These are phyloP conservation scores for Aspergillus egyptiacus DNA, from an alignment of 495 filamentous ascomycete species.

Conservation along the genomic window DNA sequence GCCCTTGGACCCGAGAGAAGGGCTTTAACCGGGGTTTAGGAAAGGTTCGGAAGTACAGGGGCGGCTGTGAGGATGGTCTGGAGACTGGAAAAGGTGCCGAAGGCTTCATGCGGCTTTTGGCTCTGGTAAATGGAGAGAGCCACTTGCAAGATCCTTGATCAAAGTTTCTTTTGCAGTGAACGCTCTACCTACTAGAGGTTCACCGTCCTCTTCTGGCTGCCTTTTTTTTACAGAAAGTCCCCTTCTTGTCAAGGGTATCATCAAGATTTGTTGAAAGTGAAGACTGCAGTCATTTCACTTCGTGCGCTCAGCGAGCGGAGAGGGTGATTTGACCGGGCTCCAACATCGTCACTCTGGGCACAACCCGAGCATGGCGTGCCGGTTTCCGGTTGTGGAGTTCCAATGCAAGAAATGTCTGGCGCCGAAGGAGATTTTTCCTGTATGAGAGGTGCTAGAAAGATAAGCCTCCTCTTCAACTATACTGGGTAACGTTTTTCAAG, in stretches of 20 bases:
- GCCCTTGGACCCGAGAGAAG: slow-evolving; percentile 42
- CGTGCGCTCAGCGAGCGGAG: not conserved
- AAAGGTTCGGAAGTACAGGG: slow-evolving; percentile 35
- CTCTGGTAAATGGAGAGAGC: slow-evolving; percentile 27
- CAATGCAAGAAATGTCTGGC: no score
- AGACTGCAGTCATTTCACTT: not conserved
- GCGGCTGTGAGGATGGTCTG: slow-evolving; percentile 34
- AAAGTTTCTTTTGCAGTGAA: not conserved
- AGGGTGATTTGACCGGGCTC: no score
- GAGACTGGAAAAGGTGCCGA: slow-evolving; percentile 32
- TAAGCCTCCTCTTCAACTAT: no score
- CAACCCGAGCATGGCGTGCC: not conserved
- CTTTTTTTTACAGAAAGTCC: no score
- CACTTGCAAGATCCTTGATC: slow-evolving; percentile 4
- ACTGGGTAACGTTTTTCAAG: no score
- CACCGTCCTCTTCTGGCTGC: no score
- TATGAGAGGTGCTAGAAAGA: no score
- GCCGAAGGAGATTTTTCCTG: no score
- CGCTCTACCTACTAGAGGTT: no score
- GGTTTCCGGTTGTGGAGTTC: no score
- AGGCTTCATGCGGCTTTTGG: slow-evolving; percentile 38
- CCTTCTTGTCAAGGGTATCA: no score
- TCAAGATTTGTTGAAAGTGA: no score
- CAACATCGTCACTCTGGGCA: not conserved
- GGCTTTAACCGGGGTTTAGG: slow-evolving; percentile 41